phyloP scores from a whole-genome alignment of 2,329 filamentous ascomycete genomes.

The Cadophora luteo-olivacea region DNA sequence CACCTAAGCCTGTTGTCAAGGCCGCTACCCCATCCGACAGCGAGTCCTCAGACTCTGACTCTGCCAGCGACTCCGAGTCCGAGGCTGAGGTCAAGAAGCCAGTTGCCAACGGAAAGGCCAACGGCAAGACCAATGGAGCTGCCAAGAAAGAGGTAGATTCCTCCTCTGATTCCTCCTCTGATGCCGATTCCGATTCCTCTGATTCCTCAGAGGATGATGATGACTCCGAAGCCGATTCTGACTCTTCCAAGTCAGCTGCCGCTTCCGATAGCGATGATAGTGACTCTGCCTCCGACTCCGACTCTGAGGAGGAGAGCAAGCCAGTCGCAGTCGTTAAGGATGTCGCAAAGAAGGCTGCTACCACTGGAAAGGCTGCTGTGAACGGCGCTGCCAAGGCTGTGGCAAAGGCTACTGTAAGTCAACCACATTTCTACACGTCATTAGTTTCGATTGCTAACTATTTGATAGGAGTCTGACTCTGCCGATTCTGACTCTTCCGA shows the following conservation, averaged over 20 bases:
- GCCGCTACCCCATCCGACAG: constrained; percentile 49
- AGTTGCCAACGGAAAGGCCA: constrained; percentile 45
- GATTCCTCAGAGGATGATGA: constrained; percentile 41
- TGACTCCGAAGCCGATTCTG: constrained; percentile 40
- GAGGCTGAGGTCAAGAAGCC: constrained; percentile 45
- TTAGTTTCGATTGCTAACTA: constrained; percentile 27
- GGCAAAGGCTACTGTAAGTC: constrained; percentile 44
- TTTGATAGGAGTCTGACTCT: constrained; percentile 31
- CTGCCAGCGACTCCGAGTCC: constrained; percentile 39
- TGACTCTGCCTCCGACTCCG: constrained; percentile 40
- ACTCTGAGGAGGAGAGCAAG: constrained; percentile 39
- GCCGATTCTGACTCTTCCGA: constrained; percentile 35
- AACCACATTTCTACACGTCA: not conserved
- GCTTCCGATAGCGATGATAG: constrained; percentile 42
- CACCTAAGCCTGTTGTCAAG: constrained; percentile 52
- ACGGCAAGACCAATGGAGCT: constrained; percentile 47
- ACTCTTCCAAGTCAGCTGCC: constrained; percentile 38
- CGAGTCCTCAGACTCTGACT: constrained; percentile 43
- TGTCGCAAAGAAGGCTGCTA: constrained; percentile 39
- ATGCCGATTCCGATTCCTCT: constrained; percentile 45
- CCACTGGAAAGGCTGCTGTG: constrained; percentile 38
- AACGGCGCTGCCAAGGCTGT: constrained; percentile 38
- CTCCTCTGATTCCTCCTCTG: constrained; percentile 46
- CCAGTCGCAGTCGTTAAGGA: constrained; percentile 35
- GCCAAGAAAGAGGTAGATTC: constrained; percentile 47